A percentile compares a stretch with the other conserved stretches of the same genome.
phyloP scores from a whole-genome alignment of 192 early-diverging fungal species.

The Cladochytrium replicatum region DNA sequence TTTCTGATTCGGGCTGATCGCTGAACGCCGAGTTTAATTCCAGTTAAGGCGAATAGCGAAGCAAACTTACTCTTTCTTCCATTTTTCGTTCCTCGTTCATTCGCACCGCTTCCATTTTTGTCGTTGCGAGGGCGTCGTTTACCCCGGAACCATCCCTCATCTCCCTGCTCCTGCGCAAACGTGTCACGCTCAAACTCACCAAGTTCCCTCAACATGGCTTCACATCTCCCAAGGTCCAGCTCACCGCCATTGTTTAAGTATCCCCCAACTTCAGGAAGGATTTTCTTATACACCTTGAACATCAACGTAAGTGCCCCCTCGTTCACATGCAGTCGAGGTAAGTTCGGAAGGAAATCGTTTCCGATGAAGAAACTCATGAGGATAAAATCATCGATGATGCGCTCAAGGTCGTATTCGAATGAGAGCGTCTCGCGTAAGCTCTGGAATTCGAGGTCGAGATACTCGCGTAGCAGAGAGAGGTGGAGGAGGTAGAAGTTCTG shows the following conservation, averaged over 20 bases:
- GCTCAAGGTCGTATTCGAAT: slow-evolving; percentile 79
- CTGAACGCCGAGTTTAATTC: too few species aligned
- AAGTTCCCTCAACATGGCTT: slow-evolving; percentile 72
- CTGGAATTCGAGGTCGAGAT: slow-evolving; percentile 72
- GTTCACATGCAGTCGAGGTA: slow-evolving; percentile 88
- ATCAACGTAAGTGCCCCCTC: slow-evolving; percentile 88
- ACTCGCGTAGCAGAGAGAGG: slow-evolving; percentile 76
- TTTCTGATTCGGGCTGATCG: too few species aligned
- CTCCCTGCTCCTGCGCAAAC: slow-evolving; percentile 46
- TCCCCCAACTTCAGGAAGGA: slow-evolving; percentile 61
- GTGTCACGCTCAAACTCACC: slow-evolving; percentile 74
- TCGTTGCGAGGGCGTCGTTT: too few species aligned
- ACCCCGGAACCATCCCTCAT: slow-evolving; percentile 21
- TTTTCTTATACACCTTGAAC: slow-evolving; percentile 80
- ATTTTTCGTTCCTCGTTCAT: slow-evolving; percentile 1
- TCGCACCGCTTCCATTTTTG: slow-evolving; percentile 12
- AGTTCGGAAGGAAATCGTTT: slow-evolving; percentile 93
- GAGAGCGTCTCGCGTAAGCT: slow-evolving; percentile 46
- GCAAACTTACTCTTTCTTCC: too few species aligned
- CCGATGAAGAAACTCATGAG: slow-evolving; percentile 96
- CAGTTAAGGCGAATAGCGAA: too few species aligned
- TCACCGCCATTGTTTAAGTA: slow-evolving; percentile 83
- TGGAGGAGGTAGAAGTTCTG: slow-evolving; percentile 56
- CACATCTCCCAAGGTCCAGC: slow-evolving; percentile 60
- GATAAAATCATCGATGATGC: slow-evolving; percentile 95